Base-by-base conservation (phyloP, 345 rosid species). In the Eutrema heterophyllum region DNA sequence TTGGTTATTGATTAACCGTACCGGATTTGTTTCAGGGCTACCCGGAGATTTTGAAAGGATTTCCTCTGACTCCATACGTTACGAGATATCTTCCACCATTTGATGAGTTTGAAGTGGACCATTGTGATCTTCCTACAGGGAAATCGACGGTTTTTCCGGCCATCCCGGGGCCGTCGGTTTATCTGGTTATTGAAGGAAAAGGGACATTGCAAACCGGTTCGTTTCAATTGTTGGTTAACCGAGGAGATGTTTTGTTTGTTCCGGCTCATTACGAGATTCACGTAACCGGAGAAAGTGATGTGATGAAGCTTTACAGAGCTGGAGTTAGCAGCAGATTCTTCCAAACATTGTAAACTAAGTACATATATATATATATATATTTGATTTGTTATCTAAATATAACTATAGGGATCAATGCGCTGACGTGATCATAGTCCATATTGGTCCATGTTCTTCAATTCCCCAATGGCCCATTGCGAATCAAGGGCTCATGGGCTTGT, bases 11-110 rank as follows among this genome's bases (percentile, higher is more conserved):
- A 53, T 46, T 45, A 35, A 69, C 6, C 6, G 57, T 62, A 68
- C 41, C 44, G 73, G 64, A 40, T 71, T 57, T 76, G 2, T 52
- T 70, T 38, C 83, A 95, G 98, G 99, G 98, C 12, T 79, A 74
- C 30, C 99, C 98, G 3, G 89, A 92, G 81, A 89, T 90, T 81
- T 73, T 92, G 38, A 78, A 81, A 82, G 99, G 99, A 36, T 85
- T 86, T 67, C 82, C 87, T 13, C 13, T 95, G 66, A 80, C 73
- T 70, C 81, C 89, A 0, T 86, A 87, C 71, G 78, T 83, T 66
- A 90, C 82, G 21, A 95, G 96, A 76, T 95, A 90, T 73, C 86
- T 85, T 15, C 98, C 98, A 0, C 98, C 99, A 7, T 95, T 95
- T 59, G 90, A 90, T 40, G 99, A 96, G 77, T 96, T 96, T 5